Percentiles rank a stretch among this genome's conserved stretches.
These are phyloP conservation scores for Ophiostoma sp. DNA, from an alignment of 2,329 filamentous ascomycete genomes.

Conservation along the genomic window DNA sequence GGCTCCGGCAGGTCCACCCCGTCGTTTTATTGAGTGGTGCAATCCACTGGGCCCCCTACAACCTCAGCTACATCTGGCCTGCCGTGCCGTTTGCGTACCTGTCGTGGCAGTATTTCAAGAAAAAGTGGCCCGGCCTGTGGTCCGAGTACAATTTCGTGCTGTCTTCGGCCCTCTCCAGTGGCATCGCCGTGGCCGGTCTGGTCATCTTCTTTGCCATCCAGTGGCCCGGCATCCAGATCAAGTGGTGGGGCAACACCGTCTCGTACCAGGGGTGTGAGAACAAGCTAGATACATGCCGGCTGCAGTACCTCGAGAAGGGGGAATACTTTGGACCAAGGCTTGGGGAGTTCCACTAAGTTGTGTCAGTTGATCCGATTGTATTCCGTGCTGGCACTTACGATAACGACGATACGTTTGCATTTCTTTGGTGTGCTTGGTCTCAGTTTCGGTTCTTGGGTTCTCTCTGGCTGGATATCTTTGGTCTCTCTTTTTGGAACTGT, in stretches of 20 bases:
- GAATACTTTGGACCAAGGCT: conserved; percentile 30
- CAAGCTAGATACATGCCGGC: conserved; percentile 27
- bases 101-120: conserved; percentile 46
- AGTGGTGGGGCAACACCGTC: conserved; percentile 52
- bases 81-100: conserved; percentile 45
- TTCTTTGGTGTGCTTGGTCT: not conserved
- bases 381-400: not conserved
- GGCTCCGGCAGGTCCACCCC: conserved; percentile 44
- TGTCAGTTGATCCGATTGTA: too few species aligned
- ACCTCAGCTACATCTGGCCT: conserved; percentile 47
- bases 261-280: conserved; percentile 31
- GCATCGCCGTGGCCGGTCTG: conserved; percentile 52
- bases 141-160: conserved; percentile 47
- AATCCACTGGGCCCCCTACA: conserved; percentile 43
- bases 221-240: conserved; percentile 44
- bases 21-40: conserved; percentile 42
- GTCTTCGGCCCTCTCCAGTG: conserved; percentile 52
- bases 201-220: conserved; percentile 56
- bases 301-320: conserved; percentile 27
- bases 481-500: not conserved
- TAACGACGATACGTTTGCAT: not conserved
- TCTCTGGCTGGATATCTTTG: not conserved
- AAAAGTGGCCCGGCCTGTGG: conserved; percentile 33
- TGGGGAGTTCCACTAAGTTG: conserved; percentile 22
- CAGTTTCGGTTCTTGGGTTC: not conserved